These are phyloP conservation scores for Fistulifera solaris DNA, from an alignment of 108 stramenopile species.

Conservation along the genomic window DNA sequence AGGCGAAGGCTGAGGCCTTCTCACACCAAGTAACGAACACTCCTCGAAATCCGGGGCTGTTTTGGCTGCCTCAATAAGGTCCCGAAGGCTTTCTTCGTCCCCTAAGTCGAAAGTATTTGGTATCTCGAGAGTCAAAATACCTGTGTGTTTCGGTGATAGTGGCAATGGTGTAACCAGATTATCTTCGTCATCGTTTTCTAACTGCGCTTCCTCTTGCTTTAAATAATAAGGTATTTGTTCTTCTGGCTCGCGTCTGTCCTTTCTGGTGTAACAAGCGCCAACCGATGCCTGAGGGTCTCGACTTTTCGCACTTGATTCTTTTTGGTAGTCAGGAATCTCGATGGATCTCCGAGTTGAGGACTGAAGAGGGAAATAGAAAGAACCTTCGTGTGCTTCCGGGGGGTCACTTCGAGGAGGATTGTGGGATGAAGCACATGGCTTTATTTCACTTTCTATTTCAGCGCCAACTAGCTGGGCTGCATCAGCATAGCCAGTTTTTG, in stretches of 20 bases:
- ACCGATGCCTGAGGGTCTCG: not conserved
- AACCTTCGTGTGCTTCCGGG: not conserved
- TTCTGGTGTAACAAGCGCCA: not conserved
- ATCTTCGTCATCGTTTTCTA: not conserved
- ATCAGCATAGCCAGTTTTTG: not conserved
- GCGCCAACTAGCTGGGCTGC: no score
- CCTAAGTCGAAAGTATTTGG: not conserved
- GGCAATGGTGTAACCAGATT: not conserved
- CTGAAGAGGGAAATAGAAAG: not conserved
- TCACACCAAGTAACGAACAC: not conserved
- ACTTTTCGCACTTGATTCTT: not conserved
- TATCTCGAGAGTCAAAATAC: conserved; percentile 2
- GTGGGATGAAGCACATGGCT: not conserved
- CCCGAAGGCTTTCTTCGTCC: conserved; percentile 2
- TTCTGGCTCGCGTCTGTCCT: not conserved
- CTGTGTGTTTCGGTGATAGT: not conserved
- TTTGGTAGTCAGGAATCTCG: no score
- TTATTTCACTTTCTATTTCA: not conserved
- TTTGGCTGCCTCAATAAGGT: not conserved
- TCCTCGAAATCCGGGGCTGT: not conserved
- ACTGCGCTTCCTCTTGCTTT: not conserved
- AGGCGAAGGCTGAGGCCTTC: not conserved
- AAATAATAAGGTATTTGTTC: not conserved
- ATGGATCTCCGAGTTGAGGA: no score
- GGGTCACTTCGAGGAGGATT: not conserved